phyloP scores from a whole-genome alignment of 345 rosid genomes.

The Eucalyptus brandiana region DNA sequence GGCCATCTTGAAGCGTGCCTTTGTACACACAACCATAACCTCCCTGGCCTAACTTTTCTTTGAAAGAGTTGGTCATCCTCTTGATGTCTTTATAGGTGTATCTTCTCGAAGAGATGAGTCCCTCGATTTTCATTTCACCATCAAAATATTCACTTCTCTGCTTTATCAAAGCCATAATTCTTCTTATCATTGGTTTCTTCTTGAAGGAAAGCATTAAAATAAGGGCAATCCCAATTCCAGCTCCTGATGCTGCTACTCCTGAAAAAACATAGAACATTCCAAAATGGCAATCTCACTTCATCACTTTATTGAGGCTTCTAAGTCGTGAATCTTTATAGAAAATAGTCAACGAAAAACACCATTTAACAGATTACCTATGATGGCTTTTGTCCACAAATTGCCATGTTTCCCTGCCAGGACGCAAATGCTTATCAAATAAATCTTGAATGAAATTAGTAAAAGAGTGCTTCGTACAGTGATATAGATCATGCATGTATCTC shows the following conservation, averaged over 20 bases:
- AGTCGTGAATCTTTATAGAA: no score
- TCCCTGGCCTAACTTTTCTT: constrained; percentile 15
- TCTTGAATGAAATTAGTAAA: neutral
- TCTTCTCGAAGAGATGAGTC: no score
- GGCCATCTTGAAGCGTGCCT: constrained; percentile 13
- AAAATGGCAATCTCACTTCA: no score
- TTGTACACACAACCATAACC: constrained; percentile 10
- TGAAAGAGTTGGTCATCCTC: constrained; percentile 13
- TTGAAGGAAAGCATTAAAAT: no score
- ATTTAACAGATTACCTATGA: neutral
- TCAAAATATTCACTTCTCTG: no score
- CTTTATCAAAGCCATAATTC: no score
- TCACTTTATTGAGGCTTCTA: no score
- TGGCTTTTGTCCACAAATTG: neutral
- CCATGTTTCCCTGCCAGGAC: neutral
- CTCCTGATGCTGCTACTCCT: no score
- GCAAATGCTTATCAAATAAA: neutral
- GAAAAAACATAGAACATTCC: fast-evolving
- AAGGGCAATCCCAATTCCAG: no score
- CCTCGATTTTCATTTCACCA: no score
- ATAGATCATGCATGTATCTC: neutral
- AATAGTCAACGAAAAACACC: no score
- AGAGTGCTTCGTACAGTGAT: neutral
- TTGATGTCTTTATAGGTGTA: constrained; percentile 7
- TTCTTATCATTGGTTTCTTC: no score